A percentile compares a stretch with the other conserved stretches of the same genome.
These are phyloP conservation scores for Schizochytrium sp. DNA, from an alignment of 108 stramenopile genomes.

Conservation along the genomic window DNA sequence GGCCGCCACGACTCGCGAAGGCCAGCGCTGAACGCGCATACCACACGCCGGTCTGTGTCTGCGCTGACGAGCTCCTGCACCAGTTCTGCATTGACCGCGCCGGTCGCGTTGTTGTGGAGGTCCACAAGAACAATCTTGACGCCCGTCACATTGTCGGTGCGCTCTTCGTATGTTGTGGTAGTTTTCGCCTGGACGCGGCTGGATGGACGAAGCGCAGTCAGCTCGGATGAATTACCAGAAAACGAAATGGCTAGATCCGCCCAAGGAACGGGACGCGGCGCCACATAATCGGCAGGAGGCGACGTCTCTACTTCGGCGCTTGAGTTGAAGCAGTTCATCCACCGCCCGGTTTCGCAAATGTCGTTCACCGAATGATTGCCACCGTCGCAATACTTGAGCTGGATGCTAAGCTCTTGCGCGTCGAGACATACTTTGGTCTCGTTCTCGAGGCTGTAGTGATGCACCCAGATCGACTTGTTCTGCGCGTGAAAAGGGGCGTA, in stretches of 20 bases:
- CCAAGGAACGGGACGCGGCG: neutral
- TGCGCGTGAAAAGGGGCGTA: neutral
- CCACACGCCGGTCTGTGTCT: neutral
- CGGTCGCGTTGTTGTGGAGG: neutral
- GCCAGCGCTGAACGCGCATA: neutral
- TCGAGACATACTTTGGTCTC: neutral
- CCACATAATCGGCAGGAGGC: neutral
- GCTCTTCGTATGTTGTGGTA: neutral
- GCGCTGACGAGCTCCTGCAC: neutral
- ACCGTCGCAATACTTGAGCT: neutral
- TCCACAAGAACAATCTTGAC: neutral
- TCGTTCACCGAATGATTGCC: neutral
- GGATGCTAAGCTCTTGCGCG: neutral
- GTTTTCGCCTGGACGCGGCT: neutral
- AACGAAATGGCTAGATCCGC: neutral
- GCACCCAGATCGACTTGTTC: neutral
- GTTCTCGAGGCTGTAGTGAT: neutral
- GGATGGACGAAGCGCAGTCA: neutral
- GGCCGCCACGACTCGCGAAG: neutral
- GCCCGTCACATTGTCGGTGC: neutral
- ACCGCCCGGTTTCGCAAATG: neutral
- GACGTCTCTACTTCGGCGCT: neutral
- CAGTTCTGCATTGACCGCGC: neutral
- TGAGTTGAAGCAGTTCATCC: neutral
- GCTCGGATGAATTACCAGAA: neutral